Base-by-base conservation (phyloP, 176 grass and related monocot genomes). In the Ananas comosus region DNA sequence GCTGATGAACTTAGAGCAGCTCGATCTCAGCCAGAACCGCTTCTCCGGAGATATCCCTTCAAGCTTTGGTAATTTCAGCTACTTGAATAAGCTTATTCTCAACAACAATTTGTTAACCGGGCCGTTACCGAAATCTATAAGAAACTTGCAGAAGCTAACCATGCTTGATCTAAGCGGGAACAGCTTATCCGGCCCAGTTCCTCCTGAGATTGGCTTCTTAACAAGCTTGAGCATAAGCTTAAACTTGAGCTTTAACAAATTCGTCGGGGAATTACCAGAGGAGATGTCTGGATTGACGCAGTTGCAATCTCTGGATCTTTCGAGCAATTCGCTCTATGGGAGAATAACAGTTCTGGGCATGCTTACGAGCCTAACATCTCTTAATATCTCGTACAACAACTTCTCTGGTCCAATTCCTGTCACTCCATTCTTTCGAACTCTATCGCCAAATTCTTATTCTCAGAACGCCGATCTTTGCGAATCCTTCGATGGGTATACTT, bases 371-470 rank as follows among this genome's bases (percentile, higher is more conserved):
- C 82, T 99, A 51, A 86, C 89, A 21, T 90, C 82, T 48, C 84
- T 99, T 56, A 91, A 99, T 80, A 88, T 99, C 71, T 99, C 94
- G 0, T 83, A 78, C 80, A 99, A 99, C 72, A 99, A 99, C 72
- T 99, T 99, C 84, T 99, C 89, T 8, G 94, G 94, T 1, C 86
- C 94, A 0, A 93, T 99, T 77, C 94, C 94, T 0, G 82, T 88
- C 21, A 84, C 89, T 10, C 87, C 94, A 6, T 99, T 93, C 79
- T 93, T 99, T 68, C 85, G 74, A 81, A 99, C 84, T 13, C 17
- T 93, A 53, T 88, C 89, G 0, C 51, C 80, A 1, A 88, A 52
- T 72, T 99, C 89, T 9, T 90, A 93, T 78, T 51, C 73, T 7
- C 47, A 67, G 69, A 99, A 99, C 49, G 72, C 82, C 53, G 70